A percentile compares a stretch with the other conserved stretches of the same genome.
Evolutionary conservation across 1,139 yeast species (phyloP).

Genomic region (Suhomyces terraborum): DNA sequence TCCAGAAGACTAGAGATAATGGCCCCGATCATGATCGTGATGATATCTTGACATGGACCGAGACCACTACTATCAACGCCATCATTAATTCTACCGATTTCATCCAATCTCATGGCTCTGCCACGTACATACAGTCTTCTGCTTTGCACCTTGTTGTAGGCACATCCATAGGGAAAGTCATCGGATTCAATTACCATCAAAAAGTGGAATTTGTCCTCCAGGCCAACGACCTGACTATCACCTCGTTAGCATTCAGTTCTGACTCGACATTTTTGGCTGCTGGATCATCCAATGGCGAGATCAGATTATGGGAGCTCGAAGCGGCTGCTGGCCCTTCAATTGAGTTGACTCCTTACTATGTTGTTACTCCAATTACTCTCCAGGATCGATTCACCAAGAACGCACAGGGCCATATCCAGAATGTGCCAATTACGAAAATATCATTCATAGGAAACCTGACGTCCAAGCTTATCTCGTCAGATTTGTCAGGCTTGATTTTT

Average conservation of each 20-base stretch:
- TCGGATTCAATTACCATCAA: slow-evolving; percentile 69
- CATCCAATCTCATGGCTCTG: slow-evolving; percentile 46
- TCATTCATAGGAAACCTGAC: slow-evolving; percentile 59
- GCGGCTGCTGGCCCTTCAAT: background rate
- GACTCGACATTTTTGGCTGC: slow-evolving; percentile 36
- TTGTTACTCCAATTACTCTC: slow-evolving; percentile 32
- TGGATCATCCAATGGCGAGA: slow-evolving; percentile 35
- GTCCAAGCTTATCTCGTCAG: slow-evolving; percentile 60
- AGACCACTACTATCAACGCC: slow-evolving; percentile 24
- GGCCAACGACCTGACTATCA: slow-evolving; percentile 16
- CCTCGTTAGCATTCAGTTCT: slow-evolving; percentile 37
- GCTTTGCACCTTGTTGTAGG: slow-evolving; percentile 59
- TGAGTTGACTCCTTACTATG: slow-evolving; percentile 15
- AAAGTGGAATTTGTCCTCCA: slow-evolving; percentile 44
- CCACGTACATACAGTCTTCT: slow-evolving; percentile 50
- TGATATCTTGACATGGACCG: slow-evolving; percentile 30
- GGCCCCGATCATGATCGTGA: slow-evolving; percentile 6
- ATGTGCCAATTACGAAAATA: slow-evolving; percentile 49
- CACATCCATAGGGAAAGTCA: slow-evolving; percentile 57
- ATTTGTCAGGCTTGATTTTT: slow-evolving; percentile 58
- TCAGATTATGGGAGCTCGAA: slow-evolving; percentile 34
- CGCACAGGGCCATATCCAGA: slow-evolving; percentile 55
- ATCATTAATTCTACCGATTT: slow-evolving; percentile 30
- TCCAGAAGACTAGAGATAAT: background rate
- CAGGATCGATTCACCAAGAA: slow-evolving; percentile 31